Base-by-base conservation (phyloP, 768 basidiomycete genomes). In the Lactarius trivialis region DNA sequence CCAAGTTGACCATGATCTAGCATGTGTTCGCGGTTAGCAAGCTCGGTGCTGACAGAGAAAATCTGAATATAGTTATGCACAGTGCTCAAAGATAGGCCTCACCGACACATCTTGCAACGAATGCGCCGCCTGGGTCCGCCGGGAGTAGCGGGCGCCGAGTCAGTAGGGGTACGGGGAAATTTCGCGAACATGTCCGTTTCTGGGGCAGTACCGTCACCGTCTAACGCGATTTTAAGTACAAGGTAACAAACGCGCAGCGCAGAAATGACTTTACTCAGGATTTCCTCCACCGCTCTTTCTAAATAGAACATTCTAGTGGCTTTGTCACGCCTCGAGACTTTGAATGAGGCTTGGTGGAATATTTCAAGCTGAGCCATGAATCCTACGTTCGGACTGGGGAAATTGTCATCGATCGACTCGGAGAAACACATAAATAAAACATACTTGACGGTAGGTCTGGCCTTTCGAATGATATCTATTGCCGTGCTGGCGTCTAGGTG, bases 11-110 rank as follows among this genome's bases (percentile, higher is more conserved):
- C 88, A 68, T 95, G 93, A 71, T 93, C 89, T 52, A 93, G 82
- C 90, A 98, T 93, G 71, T 97, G 91, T 70, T 94, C 92, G n/a
- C 89, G 80, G 0, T 90, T 83, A 0, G 94, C 94, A 15, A 98
- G 79, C 68, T 93, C 91, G 62, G 87, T 85, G 69, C 92, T 88
- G 33, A 19, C 28, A 39, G 24, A 45, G 51, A 45, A 32, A 39
- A 15, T 21, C 39, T 63, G 57, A 53, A 57, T 34, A 24, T n/a
- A 21, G 2, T 14, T 11, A 24, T n/a, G 7, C 45, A 12, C 21
- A 21, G 15, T 6, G 15, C 43, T n/a, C 53, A 39, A 28, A 37
- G 34, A 3, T n/a, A 19, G 6, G 15, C 65, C 80, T 55, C 61
- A 86, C 89, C 91, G 80, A 78, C 94, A 96, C 86, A 89, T 91